A percentile compares a stretch with the other conserved stretches of the same genome.
Conservation (phyloP, 192 early-diverging fungal species). For the Linnemannia elongata region DNA sequence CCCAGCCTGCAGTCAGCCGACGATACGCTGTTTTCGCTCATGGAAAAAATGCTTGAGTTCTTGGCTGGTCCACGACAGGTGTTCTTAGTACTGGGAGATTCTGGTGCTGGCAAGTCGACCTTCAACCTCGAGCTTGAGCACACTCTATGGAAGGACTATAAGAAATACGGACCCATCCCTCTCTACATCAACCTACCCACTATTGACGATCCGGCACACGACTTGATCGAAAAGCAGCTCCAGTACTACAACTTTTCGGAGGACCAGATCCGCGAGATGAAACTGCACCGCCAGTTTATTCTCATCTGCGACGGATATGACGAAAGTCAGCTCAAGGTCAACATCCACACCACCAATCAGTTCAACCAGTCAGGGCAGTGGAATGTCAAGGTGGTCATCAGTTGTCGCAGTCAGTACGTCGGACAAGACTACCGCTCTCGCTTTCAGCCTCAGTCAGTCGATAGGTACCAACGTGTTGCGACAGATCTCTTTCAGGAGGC, state of each 20-base stretch:
- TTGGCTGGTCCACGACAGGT: background rate
- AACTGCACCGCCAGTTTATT: background rate
- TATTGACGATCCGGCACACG: background rate
- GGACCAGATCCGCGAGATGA: background rate
- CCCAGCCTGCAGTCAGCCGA: background rate
- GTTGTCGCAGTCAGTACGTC: background rate
- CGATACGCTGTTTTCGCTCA: background rate
- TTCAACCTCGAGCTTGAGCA: background rate
- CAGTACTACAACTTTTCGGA: background rate
- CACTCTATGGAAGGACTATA: background rate
- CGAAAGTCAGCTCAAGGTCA: background rate
- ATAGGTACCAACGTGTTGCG: too few species aligned
- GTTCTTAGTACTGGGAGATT: background rate
- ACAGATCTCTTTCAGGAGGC: background rate
- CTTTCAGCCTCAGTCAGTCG: background rate
- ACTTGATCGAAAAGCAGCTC: background rate
- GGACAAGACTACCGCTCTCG: background rate
- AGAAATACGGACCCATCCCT: background rate
- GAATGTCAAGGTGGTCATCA: background rate
- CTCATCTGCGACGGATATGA: slow-evolving; percentile 3
- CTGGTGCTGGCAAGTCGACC: background rate
- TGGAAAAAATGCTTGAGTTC: background rate
- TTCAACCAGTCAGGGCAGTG: background rate
- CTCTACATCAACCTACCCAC: background rate
- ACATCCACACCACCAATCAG: background rate